Evolutionary conservation across 2,329 filamentous ascomycete species (phyloP).

Genomic region (Arthrobotrys conoides): DNA sequence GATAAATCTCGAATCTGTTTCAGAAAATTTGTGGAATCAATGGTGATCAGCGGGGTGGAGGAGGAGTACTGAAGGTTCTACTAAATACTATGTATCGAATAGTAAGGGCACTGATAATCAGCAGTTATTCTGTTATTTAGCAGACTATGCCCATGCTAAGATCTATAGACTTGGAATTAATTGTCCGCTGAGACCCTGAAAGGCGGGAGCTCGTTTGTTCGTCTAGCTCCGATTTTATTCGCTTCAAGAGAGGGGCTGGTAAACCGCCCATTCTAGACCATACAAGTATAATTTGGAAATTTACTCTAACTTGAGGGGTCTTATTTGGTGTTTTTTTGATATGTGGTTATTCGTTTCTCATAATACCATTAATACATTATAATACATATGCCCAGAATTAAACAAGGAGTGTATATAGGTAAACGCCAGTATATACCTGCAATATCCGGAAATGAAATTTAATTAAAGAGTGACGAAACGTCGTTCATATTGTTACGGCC

Average conservation of each 20-base stretch:
- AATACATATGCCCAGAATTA: slow-evolving; percentile 7
- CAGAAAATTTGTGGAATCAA: not conserved
- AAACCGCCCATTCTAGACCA: not conserved
- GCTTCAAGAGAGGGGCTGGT: not conserved
- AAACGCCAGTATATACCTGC: slow-evolving; percentile 24
- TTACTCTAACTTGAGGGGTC: not conserved
- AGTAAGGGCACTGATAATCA: too few relatives aligned
- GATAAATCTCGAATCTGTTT: not conserved
- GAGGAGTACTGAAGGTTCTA: too few relatives aligned
- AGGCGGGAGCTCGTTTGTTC: slow-evolving; percentile 4
- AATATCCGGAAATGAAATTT: not conserved
- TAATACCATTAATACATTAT: slow-evolving; percentile 31
- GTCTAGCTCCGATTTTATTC: not conserved
- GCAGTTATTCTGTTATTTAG: too few relatives aligned
- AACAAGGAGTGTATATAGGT: not conserved
- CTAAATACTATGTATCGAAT: too few relatives aligned
- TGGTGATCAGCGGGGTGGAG: not conserved
- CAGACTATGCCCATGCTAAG: too few relatives aligned
- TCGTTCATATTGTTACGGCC: slow-evolving; percentile 10
- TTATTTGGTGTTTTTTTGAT: not conserved
- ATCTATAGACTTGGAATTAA: not conserved
- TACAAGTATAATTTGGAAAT: not conserved
- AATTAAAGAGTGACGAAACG: too few relatives aligned
- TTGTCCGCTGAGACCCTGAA: not conserved
- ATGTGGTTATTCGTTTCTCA: not conserved